Percentiles rank a stretch among this genome's conserved stretches.
phyloP scores from a whole-genome alignment of 106 monocot genomes.

The Acorus gramineus region DNA sequence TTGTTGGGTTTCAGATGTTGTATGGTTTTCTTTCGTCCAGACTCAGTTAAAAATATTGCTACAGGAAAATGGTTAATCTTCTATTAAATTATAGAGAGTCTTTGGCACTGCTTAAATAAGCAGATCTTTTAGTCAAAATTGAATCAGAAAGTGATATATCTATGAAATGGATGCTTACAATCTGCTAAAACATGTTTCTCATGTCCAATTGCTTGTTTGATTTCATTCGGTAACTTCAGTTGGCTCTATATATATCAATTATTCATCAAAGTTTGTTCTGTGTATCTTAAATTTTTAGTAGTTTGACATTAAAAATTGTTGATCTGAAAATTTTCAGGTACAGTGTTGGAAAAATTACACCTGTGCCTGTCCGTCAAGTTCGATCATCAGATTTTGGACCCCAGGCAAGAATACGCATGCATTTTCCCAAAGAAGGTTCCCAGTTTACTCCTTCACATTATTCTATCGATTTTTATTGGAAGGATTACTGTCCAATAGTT shows the following conservation, averaged over 20 bases:
- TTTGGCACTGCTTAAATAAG: no score
- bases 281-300: no score
- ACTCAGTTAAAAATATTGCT: no score
- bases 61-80: no score
- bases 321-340: slow-evolving; percentile 47
- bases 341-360: slow-evolving; percentile 93
- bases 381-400: slow-evolving; percentile 88
- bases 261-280: no score
- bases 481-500: slow-evolving; percentile 95
- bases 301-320: slow-evolving; percentile 8
- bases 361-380: slow-evolving; percentile 90
- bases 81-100: no score
- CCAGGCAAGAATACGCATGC: slow-evolving; percentile 74
- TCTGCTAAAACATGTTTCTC: no score
- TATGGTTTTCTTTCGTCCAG: no score
- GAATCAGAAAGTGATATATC: no score
- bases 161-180: no score
- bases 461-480: slow-evolving; percentile 83
- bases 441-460: slow-evolving; percentile 84
- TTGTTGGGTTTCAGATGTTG: no score
- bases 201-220: background rate
- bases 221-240: background rate
- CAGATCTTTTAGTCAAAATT: no score
- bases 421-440: slow-evolving; percentile 64
- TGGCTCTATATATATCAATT: background rate